Evolutionary conservation across 2,329 filamentous ascomycete species (phyloP), one percentile per base, ranked within the genome.

Genomic region (Xylaria digitata): DNA sequence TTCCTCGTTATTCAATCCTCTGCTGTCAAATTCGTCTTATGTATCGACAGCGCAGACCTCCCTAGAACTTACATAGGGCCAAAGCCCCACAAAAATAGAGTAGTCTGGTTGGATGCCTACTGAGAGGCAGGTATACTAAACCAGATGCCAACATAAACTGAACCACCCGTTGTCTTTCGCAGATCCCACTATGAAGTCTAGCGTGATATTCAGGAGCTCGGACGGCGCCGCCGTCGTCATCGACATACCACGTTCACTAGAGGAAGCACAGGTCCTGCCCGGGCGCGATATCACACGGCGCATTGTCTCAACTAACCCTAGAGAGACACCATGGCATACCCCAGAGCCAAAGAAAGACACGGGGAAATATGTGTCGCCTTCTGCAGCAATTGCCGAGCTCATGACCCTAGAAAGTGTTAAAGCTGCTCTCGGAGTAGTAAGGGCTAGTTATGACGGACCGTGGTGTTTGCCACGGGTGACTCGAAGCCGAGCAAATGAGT

Each of bases 221-320:
- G 79, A 82, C 53, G 74, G 79, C 55, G 82, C 84, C 52, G 78
- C 90, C 60, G 81, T 87, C 23, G 76, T 93, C 30, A 77, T 94
- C 58, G 92, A 94, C 73, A 86, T 93, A 52, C 91, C 92, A 26
- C 81, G 83, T 19, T 92, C 92, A 1, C 86, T 94, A 45, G 89
- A 91, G 70, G 82, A 87, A 66, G 87, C 87, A 19, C 92, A 94
- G 78, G 82, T 84, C 40, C 79, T 80, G 13, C 75, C 79, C 6
- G 78, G 78, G 34, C 72, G 81, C 40, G 66, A 71, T 23, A 76
- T 79, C 61, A 66, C 69, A 55, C 79, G 80, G 57, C 80, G 81
- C 63, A 78, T 88, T 53, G 70, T 84, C 66, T 87, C 86, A 48
- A 80, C 76, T 63, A 73, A 73, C 68, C 83, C 82, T 64, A 79